Conservation (phyloP, 768 basidiomycete species). For the Flagelloscypha sp. region DNA sequence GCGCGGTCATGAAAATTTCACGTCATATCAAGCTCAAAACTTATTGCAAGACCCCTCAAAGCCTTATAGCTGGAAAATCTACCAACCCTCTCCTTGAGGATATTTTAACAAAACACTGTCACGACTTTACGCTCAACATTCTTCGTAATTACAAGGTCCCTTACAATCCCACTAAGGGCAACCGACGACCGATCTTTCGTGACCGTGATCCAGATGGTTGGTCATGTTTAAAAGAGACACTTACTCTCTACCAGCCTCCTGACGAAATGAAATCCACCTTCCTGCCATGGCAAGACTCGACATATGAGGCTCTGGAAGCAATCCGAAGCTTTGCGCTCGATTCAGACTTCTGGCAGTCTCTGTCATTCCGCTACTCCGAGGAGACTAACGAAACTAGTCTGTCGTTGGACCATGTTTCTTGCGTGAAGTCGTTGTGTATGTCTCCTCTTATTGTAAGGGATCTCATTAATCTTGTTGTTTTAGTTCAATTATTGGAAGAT, state of each 20-base stretch:
- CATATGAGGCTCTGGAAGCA: slow-evolving; percentile 39
- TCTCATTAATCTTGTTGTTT: slow-evolving; percentile 5
- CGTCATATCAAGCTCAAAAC: slow-evolving; percentile 80
- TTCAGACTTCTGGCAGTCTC: slow-evolving; percentile 56
- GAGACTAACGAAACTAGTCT: slow-evolving; percentile 65
- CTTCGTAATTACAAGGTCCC: slow-evolving; percentile 48
- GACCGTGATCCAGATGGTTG: slow-evolving; percentile 60
- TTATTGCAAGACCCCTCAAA: slow-evolving; percentile 43
- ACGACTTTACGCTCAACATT: slow-evolving; percentile 45
- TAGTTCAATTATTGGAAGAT: slow-evolving; percentile 75
- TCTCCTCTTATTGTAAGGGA: slow-evolving; percentile 1
- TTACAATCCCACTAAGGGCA: slow-evolving; percentile 25
- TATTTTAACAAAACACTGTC: slow-evolving; percentile 41
- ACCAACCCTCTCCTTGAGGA: slow-evolving; percentile 58
- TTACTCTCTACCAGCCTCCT: slow-evolving; percentile 41
- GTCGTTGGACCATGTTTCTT: slow-evolving; percentile 61
- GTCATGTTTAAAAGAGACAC: slow-evolving; percentile 49
- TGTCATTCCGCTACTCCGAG: slow-evolving; percentile 64
- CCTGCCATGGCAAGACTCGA: slow-evolving; percentile 50
- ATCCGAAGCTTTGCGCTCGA: slow-evolving; percentile 40
- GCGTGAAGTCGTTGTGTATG: slow-evolving; percentile 70
- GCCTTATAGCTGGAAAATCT: slow-evolving; percentile 52
- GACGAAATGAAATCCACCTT: slow-evolving; percentile 41
- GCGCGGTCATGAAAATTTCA: slow-evolving; percentile 69
- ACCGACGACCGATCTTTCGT: slow-evolving; percentile 38